phyloP scores from a whole-genome alignment of 73 alveolate genomes.

The Paramecium bursaria region DNA sequence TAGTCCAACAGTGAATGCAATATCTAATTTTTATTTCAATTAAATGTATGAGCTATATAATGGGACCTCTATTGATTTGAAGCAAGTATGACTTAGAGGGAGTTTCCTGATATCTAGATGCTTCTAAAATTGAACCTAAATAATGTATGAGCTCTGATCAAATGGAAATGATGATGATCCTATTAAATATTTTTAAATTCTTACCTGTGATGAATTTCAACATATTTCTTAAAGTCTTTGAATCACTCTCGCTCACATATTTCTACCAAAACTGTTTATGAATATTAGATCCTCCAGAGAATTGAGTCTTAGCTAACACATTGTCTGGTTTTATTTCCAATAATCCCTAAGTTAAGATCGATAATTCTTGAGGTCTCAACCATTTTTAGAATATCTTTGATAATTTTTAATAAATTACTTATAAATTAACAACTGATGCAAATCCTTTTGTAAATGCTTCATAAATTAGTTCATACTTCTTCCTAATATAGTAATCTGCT shows the following conservation, averaged over 20 bases:
- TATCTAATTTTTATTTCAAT: conserved; percentile 63
- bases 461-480: conserved; percentile 6
- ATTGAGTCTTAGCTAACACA: background rate
- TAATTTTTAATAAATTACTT: background rate
- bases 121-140: conserved; percentile 6
- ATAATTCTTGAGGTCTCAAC: conserved; percentile 52
- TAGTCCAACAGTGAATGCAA: conserved; percentile 67
- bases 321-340: conserved; percentile 46
- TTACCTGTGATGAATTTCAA: conserved; percentile 69
- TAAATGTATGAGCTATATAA: conserved; percentile 30
- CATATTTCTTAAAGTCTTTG: conserved; percentile 57
- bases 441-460: conserved; percentile 57
- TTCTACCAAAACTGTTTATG: conserved; percentile 36
- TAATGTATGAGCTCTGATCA: conserved; percentile 49
- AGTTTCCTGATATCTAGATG: conserved; percentile 25
- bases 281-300: conserved; percentile 51
- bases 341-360: conserved; percentile 59
- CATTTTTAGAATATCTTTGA: conserved; percentile 38
- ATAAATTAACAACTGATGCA: conserved; percentile 25
- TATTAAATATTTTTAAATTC: background rate
- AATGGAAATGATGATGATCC: conserved; percentile 68
- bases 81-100: conserved; percentile 63
- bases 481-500: conserved; percentile 27
- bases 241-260: conserved; percentile 28
- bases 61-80: conserved; percentile 69